A percentile compares a stretch with the other conserved stretches of the same genome.
These are phyloP conservation scores for Sphaerulina vaccinii DNA, from an alignment of 2,329 filamentous ascomycete species.

Conservation along the genomic window DNA sequence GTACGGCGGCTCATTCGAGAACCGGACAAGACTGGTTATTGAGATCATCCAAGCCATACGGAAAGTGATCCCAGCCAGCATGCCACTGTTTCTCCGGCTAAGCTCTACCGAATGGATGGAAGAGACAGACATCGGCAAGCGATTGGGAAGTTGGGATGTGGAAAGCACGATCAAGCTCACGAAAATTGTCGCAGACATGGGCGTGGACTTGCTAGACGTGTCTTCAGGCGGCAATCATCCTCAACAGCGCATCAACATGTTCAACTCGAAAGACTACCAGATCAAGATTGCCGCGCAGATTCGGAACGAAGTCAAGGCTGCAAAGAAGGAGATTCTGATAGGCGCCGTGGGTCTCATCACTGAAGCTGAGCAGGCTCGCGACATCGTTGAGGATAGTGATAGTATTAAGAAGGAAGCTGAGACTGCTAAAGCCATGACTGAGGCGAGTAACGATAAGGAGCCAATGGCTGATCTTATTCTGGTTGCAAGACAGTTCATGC, in stretches of 20 bases:
- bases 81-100: conserved; percentile 71
- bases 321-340: conserved; percentile 46
- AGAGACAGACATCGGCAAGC: conserved; percentile 49
- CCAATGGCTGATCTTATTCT: conserved; percentile 51
- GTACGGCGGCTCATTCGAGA: conserved; percentile 69
- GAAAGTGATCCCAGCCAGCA: conserved; percentile 59
- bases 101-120: conserved; percentile 75
- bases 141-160: conserved; percentile 64
- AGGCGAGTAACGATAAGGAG: conserved; percentile 30
- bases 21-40: conserved; percentile 64
- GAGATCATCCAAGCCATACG: conserved; percentile 59
- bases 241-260: conserved; percentile 47
- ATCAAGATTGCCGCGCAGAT: conserved; percentile 50
- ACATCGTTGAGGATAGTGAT: conserved; percentile 42
- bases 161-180: conserved; percentile 65
- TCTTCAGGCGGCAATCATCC: conserved; percentile 70
- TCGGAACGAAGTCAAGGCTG: conserved; percentile 40
- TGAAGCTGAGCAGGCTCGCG: conserved; percentile 51
- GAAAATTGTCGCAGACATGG: conserved; percentile 65
- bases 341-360: conserved; percentile 56
- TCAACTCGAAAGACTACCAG: conserved; percentile 49
- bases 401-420: conserved; percentile 30
- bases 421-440: conserved; percentile 40
- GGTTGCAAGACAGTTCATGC: conserved; percentile 55
- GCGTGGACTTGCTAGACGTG: conserved; percentile 83